Conservation (phyloP, 805 yeast species). For the Zygosaccharomyces lentus region DNA sequence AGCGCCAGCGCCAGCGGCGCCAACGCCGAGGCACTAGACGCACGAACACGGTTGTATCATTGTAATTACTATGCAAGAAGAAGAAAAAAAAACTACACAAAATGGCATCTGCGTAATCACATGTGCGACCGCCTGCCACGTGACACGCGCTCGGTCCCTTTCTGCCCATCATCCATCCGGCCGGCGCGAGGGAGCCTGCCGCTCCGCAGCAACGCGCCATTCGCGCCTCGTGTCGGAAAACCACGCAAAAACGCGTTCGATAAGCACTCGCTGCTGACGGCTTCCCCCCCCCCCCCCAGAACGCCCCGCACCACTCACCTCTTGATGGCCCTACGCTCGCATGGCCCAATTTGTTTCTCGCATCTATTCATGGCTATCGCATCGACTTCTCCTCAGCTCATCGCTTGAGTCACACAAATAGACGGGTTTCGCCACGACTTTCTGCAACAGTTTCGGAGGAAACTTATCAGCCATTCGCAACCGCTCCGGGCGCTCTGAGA, state of each 20-base stretch:
- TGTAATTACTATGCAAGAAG: background rate
- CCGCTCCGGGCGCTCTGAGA: no score
- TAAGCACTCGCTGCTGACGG: background rate
- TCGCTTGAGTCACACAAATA: background rate
- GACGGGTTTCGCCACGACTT: background rate
- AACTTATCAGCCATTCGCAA: background rate
- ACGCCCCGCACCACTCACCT: background rate
- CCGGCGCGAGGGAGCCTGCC: background rate
- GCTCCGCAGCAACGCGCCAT: background rate
- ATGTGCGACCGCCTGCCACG: background rate
- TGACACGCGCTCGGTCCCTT: background rate
- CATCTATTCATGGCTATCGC: background rate
- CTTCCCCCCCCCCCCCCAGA: background rate
- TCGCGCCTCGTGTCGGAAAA: conserved; percentile 1
- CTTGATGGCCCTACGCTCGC: background rate
- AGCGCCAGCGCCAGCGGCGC: no score
- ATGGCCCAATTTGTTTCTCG: background rate
- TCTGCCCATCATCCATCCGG: background rate
- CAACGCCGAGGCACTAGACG: background rate
- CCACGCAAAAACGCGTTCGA: conserved; percentile 4
- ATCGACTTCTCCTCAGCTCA: background rate
- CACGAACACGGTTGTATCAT: background rate
- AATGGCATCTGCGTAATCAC: background rate
- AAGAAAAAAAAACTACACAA: background rate
- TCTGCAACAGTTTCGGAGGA: background rate